phyloP scores from a whole-genome alignment of 768 basidiomycete genomes.

The Strobilomyces dryophilus region DNA sequence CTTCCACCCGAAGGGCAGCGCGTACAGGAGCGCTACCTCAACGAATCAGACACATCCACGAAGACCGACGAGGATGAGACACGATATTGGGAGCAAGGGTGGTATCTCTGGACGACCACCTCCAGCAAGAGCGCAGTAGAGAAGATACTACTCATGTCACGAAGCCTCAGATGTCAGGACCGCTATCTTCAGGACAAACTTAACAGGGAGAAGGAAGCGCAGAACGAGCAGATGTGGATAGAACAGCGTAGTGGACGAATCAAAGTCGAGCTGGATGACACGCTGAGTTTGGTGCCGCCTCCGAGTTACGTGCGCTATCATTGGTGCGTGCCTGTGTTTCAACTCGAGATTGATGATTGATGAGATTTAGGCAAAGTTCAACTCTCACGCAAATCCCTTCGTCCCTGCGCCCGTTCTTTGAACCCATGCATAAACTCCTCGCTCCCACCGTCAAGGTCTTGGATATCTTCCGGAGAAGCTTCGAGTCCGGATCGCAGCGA shows the following conservation, averaged over 20 bases:
- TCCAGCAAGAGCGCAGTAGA: constrained; percentile 50
- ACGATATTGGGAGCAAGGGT: constrained; percentile 68
- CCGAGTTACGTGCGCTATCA: constrained; percentile 24
- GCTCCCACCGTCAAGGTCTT: constrained; percentile 53
- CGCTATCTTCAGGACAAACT: constrained; percentile 28
- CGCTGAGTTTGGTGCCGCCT: constrained; percentile 26
- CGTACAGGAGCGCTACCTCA: constrained; percentile 21
- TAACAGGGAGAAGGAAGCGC: constrained; percentile 46
- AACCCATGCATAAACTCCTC: constrained; percentile 51
- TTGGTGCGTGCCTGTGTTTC: constrained; percentile 36
- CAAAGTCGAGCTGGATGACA: constrained; percentile 25
- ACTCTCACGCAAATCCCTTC: constrained; percentile 58
- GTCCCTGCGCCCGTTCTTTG: constrained; percentile 48
- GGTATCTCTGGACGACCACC: constrained; percentile 67
- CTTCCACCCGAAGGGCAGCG: constrained; percentile 65
- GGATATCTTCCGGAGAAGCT: constrained; percentile 46
- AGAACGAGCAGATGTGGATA: constrained; percentile 45
- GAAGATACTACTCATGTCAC: constrained; percentile 56
- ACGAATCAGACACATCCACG: constrained; percentile 12
- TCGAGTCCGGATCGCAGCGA: constrained; percentile 54
- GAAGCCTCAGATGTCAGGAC: constrained; percentile 48
- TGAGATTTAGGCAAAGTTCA: constrained; percentile 40
- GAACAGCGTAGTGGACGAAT: constrained; percentile 19
- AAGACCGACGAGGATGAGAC: constrained; percentile 34
- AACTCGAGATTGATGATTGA: neutral